Conservation (phyloP, 805 yeast genomes). For the Nakazawaea siamensis region DNA sequence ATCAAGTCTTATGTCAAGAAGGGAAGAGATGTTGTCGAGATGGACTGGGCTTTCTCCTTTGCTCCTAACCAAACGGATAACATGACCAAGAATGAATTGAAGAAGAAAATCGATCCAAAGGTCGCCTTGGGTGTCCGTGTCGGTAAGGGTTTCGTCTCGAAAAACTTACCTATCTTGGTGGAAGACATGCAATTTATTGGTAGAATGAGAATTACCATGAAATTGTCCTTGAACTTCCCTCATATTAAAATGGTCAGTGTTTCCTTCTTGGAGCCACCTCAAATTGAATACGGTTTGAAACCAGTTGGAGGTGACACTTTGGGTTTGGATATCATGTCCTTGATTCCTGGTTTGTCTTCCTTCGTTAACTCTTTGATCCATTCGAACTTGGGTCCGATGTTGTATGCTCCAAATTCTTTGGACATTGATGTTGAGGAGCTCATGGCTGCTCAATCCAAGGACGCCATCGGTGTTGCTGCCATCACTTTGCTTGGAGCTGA, state of each 20-base stretch:
- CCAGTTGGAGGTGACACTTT: slow-evolving; percentile 89
- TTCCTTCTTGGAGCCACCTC: slow-evolving; percentile 70
- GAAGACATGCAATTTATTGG: slow-evolving; percentile 78
- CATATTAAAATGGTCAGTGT: slow-evolving; percentile 66
- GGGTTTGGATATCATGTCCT: slow-evolving; percentile 78
- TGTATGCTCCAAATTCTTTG: slow-evolving; percentile 75
- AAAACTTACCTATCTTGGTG: slow-evolving; percentile 67
- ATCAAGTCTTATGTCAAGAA: slow-evolving; percentile 66
- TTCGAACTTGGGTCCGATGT: slow-evolving; percentile 64
- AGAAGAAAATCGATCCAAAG: slow-evolving; percentile 67
- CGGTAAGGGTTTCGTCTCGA: slow-evolving; percentile 75
- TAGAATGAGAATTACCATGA: slow-evolving; percentile 54
- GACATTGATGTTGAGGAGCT: slow-evolving; percentile 71
- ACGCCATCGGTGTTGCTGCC: slow-evolving; percentile 63
- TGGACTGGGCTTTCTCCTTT: slow-evolving; percentile 80
- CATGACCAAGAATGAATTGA: slow-evolving; percentile 71
- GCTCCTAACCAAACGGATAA: slow-evolving; percentile 78
- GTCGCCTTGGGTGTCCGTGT: slow-evolving; percentile 74
- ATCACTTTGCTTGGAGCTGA: slow-evolving; percentile 51
- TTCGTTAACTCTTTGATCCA: slow-evolving; percentile 67
- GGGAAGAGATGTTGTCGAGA: slow-evolving; percentile 61
- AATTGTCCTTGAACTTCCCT: slow-evolving; percentile 62
- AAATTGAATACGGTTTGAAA: slow-evolving; percentile 70
- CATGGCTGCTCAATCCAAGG: slow-evolving; percentile 54
- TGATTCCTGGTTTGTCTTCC: slow-evolving; percentile 70